Evolutionary conservation across 2,329 filamentous ascomycete genomes (phyloP).

Genomic region (Penicillium hesseltinei): DNA sequence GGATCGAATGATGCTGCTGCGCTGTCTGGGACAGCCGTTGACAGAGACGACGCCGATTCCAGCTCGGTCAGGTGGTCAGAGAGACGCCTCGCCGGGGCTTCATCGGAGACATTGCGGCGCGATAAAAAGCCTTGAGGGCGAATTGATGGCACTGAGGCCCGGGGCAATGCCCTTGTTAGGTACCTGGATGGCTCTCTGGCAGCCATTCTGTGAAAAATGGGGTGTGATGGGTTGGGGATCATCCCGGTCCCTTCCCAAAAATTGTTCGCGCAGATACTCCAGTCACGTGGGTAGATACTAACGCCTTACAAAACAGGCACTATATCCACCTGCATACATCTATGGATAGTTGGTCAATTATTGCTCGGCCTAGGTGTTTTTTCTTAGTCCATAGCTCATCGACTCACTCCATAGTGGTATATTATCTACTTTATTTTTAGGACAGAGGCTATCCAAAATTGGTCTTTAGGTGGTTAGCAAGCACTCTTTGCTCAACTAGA

Average conservation of each 20-base stretch:
- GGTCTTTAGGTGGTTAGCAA: not conserved
- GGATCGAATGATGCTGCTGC: conserved; percentile 52
- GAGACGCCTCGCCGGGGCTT: conserved; percentile 34
- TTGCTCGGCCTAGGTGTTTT: too few relatives aligned
- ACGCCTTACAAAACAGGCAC: conserved; percentile 13
- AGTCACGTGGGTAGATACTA: conserved; percentile 16
- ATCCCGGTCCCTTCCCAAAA: conserved; percentile 26
- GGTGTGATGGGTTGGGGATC: conserved; percentile 21
- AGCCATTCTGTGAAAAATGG: conserved; percentile 35
- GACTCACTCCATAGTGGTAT: not conserved
- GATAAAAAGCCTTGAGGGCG: conserved; percentile 33
- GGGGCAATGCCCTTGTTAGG: conserved; percentile 39
- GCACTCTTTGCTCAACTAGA: not conserved
- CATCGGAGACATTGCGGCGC: conserved; percentile 50
- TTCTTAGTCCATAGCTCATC: not conserved
- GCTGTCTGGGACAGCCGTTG: conserved; percentile 39
- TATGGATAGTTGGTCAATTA: not conserved
- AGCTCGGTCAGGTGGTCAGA: conserved; percentile 43
- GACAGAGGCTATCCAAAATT: not conserved
- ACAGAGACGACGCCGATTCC: conserved; percentile 49
- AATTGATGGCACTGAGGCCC: conserved; percentile 33
- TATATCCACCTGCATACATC: not conserved
- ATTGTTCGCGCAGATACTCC: conserved; percentile 29
- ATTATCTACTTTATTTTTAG: not conserved
- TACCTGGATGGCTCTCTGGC: conserved; percentile 41